Base-by-base conservation (phyloP, 225 moss, liverwort and hornwort species). In the Ulota crispa region DNA sequence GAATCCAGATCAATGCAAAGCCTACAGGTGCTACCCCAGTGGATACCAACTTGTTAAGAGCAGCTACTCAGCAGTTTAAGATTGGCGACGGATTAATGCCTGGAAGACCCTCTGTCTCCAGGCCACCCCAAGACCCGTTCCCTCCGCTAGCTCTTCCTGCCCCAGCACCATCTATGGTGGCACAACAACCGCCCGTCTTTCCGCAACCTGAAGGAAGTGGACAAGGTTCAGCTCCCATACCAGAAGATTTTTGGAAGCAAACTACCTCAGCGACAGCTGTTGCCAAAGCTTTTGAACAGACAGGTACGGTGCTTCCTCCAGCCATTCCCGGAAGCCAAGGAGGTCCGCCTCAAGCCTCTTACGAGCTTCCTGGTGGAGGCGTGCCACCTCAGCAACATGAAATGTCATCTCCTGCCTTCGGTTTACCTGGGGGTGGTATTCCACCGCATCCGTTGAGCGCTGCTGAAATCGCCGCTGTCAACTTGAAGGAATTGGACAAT, bases 41-140 rank as follows among this genome's bases (percentile, higher is more conserved):
- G 64, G 99, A 99, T 84, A 89, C 91, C 60, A 92, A 74, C 80
- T 76, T 91, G 83, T 87, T 99, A 50, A 93, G 92, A 86, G 99
- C 92, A 75, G 99, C 99, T 73, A 99, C 99, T 79, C 93, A 90
- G 79, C 91, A 94, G 72, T 99, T 99, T 30, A 96, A 93, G 79
- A 90, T 99, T 68, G 96, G 92, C 71, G 99, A 94, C 69, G 90
- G 91, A 83, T 88, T 99, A 85, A 78, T 54, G 53, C 85, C 91
- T 76, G 93, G 89, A 62, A 89, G 93, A 72, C 75, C 91, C 27
- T 89, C 87, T n/a, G 72, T 89, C 63, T 87, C 89, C 70, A 89
- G 86, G 57, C 50, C 88, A 1, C 80, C 88, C 60, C 84, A 86
- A 70, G 89, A 89, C 56, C 81, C 80, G 62, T 91, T 91, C 74